phyloP scores from a whole-genome alignment of 176 grass and related monocot genomes.

The Zoysia pacifica region DNA sequence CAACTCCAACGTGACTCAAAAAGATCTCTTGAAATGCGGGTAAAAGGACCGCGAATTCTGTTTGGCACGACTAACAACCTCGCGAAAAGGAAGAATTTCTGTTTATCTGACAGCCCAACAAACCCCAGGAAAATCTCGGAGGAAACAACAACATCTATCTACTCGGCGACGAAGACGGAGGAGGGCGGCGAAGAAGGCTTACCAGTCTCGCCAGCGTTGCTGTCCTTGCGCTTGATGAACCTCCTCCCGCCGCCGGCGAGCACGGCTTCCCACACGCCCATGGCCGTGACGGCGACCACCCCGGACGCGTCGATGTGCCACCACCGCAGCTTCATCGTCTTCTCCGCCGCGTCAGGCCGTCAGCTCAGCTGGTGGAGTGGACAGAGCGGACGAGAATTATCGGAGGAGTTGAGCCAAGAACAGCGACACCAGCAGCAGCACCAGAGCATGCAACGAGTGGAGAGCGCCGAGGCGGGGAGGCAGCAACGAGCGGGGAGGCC shows the following conservation, averaged over 20 bases:
- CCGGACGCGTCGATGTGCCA: slow-evolving; percentile 61
- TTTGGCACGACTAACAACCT: slow-evolving; percentile 25
- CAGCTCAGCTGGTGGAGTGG: background rate
- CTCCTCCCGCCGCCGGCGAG: slow-evolving; percentile 65
- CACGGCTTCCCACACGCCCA: slow-evolving; percentile 85
- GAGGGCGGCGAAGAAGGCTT: background rate
- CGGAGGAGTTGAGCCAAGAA: background rate
- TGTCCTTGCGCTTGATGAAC: slow-evolving; percentile 91
- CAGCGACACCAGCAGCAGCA: background rate
- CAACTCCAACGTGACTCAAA: slow-evolving; percentile 7
- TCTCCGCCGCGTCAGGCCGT: background rate
- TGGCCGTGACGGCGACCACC: slow-evolving; percentile 51
- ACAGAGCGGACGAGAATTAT: background rate
- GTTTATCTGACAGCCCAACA: background rate
- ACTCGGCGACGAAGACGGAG: background rate
- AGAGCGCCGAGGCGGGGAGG: background rate
- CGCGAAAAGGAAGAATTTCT: background rate
- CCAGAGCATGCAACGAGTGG: background rate
- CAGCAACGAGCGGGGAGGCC: background rate
- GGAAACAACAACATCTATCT: background rate
- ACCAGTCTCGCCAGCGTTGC: slow-evolving; percentile 76
- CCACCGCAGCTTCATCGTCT: slow-evolving; percentile 41
- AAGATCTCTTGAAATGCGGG: slow-evolving; percentile 18
- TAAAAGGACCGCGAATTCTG: slow-evolving; percentile 21
- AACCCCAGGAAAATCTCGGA: slow-evolving; percentile 12